Evolutionary conservation across 2,329 filamentous ascomycete genomes (phyloP).

Genomic region (Fusarium sp.): DNA sequence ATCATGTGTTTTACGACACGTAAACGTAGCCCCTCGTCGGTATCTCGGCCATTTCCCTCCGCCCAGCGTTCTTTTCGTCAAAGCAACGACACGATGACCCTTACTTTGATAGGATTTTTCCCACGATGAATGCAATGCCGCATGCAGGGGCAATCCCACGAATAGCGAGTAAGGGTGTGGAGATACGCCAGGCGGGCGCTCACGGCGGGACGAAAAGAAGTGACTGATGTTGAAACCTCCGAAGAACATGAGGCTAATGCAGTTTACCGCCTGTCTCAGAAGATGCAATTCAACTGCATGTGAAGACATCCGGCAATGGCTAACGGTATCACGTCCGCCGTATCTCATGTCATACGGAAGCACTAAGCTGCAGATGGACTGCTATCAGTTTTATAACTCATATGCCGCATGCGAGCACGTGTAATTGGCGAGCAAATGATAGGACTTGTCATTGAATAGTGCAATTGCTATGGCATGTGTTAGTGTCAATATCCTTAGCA

Average conservation of each 20-base stretch:
- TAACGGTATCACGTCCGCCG: conserved; percentile 1
- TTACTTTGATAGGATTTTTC: conserved; percentile 1
- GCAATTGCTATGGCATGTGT: conserved; percentile 22
- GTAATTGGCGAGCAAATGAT: conserved; percentile 9
- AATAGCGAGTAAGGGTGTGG: background rate
- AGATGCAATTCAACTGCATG: conserved; percentile 15
- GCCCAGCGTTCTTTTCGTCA: background rate
- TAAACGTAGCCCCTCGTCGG: conserved; percentile 5
- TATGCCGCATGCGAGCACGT: conserved; percentile 22
- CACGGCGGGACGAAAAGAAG: background rate
- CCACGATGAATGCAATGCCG: conserved; percentile 9
- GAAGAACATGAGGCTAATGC: conserved; percentile 2
- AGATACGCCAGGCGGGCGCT: conserved; percentile 1
- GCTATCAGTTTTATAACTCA: background rate
- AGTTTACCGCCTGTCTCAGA: background rate
- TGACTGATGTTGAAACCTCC: conserved; percentile 15
- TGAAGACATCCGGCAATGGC: conserved; percentile 22
- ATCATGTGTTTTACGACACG: conserved; percentile 20
- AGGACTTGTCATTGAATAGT: conserved; percentile 1
- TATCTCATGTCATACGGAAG: conserved; percentile 5
- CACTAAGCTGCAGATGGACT: conserved; percentile 2
- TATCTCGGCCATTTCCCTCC: conserved; percentile 27
- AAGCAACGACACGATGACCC: background rate
- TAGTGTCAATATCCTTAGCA: conserved; percentile 7
- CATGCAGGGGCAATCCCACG: conserved; percentile 9